A percentile compares a stretch with the other conserved stretches of the same genome.
Conservation (phyloP, 805 yeast species). For the Yamadazyma tumulicola region DNA sequence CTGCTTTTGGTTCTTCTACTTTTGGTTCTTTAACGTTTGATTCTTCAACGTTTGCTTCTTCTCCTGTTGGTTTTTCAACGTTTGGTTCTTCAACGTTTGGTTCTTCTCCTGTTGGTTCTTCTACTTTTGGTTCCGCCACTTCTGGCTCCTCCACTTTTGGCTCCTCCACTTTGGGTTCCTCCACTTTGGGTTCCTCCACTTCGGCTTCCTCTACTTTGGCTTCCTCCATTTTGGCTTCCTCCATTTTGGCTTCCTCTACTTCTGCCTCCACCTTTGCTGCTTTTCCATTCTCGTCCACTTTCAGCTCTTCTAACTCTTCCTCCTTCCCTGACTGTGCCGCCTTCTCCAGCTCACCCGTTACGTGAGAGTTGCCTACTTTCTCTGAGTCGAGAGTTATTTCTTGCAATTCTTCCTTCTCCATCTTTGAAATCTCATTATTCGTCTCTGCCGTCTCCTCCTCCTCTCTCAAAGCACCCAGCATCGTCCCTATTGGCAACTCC, state of each 20-base stretch:
- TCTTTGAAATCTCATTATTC: too few species aligned
- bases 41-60: conserved; percentile 1
- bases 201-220: conserved; percentile 1
- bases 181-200: conserved; percentile 4
- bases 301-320: too few species aligned
- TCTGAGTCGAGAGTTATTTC: too few species aligned
- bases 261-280: conserved; percentile 3
- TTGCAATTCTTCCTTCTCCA: too few species aligned
- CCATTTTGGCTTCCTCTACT: conserved; percentile 2
- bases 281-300: conserved; percentile 6
- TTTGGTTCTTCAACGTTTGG: conserved; percentile 1
- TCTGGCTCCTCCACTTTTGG: conserved; percentile 3
- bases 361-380: too few species aligned
- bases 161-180: conserved; percentile 3
- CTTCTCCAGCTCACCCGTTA: too few species aligned
- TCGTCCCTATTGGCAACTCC: conserved; percentile 6
- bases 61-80: conserved; percentile 1
- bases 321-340: too few species aligned
- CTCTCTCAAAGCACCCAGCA: conserved; percentile 1
- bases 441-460: too few species aligned
- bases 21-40: conserved; percentile 7
- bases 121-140: conserved; percentile 2
- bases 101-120: conserved; percentile 2
- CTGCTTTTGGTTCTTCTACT: conserved; percentile 11
- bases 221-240: background rate